Conservation (phyloP, 1,284 basidiomycete genomes). For the Sutorius eximius region DNA sequence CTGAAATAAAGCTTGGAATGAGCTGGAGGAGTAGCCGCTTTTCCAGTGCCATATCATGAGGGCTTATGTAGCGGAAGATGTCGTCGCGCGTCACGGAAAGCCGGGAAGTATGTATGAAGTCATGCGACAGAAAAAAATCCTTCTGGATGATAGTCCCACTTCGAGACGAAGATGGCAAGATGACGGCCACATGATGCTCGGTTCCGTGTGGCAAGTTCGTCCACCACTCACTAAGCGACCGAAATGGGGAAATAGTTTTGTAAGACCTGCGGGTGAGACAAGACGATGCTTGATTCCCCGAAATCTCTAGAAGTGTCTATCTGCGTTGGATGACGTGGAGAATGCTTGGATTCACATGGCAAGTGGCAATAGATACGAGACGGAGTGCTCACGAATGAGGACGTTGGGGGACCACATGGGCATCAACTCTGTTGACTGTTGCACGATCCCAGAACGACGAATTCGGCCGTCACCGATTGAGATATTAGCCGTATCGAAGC, state of each 20-base stretch:
- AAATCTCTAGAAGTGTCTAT: neutral
- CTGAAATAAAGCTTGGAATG: neutral
- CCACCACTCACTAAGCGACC: neutral
- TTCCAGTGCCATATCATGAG: neutral
- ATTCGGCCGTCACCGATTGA: neutral
- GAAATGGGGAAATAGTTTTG: conserved; percentile 4
- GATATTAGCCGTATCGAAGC: neutral
- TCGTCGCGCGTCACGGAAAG: neutral
- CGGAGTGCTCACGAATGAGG: conserved; percentile 1
- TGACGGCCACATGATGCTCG: neutral
- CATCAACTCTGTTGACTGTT: neutral
- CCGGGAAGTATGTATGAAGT: neutral
- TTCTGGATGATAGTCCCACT: neutral
- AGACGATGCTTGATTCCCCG: neutral
- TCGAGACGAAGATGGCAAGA: conserved; percentile 6
- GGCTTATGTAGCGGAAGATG: conserved; percentile 20
- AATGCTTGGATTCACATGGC: conserved; percentile 3
- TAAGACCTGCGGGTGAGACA: neutral
- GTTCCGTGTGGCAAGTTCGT: neutral
- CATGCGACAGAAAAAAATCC: neutral
- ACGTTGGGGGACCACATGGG: neutral
- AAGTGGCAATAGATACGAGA: neutral
- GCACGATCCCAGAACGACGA: neutral
- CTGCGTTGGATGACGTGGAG: neutral
- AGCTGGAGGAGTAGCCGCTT: conserved; percentile 4